Conservation (phyloP, 306 rosid genomes). For the Bauhinia variegata region DNA sequence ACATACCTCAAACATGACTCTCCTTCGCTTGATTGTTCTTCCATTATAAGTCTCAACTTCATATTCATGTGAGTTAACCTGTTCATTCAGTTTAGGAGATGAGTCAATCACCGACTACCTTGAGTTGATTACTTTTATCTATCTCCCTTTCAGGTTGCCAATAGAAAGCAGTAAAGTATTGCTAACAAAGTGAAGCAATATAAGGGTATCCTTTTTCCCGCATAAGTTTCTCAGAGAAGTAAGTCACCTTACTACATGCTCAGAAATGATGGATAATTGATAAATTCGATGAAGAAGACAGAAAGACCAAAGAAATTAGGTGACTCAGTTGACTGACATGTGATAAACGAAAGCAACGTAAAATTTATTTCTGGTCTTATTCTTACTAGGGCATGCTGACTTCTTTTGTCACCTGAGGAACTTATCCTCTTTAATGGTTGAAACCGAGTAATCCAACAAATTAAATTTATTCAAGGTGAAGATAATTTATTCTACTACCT, state of each 20-base stretch:
- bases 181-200: constrained; percentile 24
- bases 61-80: constrained; percentile 93
- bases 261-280: constrained; percentile 65
- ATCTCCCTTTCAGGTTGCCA: constrained; percentile 17
- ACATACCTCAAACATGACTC: constrained; percentile 86
- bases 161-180: constrained; percentile 11
- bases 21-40: constrained; percentile 82
- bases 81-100: constrained; percentile 38
- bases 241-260: constrained; percentile 76
- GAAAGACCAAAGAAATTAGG: constrained; percentile 22
- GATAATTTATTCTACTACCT: background rate
- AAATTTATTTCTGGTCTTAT: constrained; percentile 32
- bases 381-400: constrained; percentile 58
- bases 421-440: constrained; percentile 70
- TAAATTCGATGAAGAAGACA: constrained; percentile 52
- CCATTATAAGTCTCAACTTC: constrained; percentile 97
- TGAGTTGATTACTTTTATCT: constrained; percentile 4
- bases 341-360: constrained; percentile 31
- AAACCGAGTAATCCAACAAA: constrained; percentile 70
- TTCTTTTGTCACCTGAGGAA: constrained; percentile 55
- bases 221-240: no score
- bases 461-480: constrained; percentile 25
- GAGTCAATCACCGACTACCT: constrained; percentile 31
- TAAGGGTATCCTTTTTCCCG: no score
- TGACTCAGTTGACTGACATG: constrained; percentile 26